Evolutionary conservation across 2,329 filamentous ascomycete species (phyloP).

Genomic region (Hypoxylon sp.): DNA sequence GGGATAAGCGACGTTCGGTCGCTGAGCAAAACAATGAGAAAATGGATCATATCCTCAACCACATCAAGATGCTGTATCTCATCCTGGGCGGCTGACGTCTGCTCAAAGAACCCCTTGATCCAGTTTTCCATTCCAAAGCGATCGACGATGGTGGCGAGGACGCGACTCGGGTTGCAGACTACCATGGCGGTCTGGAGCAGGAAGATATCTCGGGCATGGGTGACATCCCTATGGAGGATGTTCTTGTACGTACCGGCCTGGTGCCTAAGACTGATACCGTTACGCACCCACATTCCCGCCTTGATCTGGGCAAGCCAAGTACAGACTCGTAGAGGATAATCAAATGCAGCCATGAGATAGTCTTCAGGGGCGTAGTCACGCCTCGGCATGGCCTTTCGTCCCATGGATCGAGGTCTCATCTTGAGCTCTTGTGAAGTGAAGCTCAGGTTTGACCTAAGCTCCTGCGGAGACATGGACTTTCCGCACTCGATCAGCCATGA

Average conservation of each 20-base stretch:
- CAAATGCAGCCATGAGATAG: conserved; percentile 85
- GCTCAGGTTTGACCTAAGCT: conserved; percentile 73
- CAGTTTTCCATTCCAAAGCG: conserved; percentile 88
- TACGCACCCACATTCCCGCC: conserved; percentile 97
- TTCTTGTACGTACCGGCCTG: conserved; percentile 94
- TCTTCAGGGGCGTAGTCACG: conserved; percentile 74
- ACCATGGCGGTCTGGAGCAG: conserved; percentile 91
- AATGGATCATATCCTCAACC: conserved; percentile 93
- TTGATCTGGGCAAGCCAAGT: conserved; percentile 99
- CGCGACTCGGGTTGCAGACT: conserved; percentile 81
- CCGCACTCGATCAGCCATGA: conserved; percentile 96
- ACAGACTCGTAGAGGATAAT: conserved; percentile 91
- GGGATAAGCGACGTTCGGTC: conserved; percentile 84
- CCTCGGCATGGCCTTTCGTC: conserved; percentile 63
- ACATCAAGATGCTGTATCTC: conserved; percentile 90
- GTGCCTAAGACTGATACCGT: conserved; percentile 93
- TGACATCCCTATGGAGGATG: conserved; percentile 87
- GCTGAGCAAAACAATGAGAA: conserved; percentile 89
- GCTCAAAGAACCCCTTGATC: conserved; percentile 83
- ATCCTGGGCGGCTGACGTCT: conserved; percentile 78
- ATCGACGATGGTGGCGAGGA: conserved; percentile 89
- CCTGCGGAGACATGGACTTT: conserved; percentile 73
- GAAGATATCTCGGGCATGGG: conserved; percentile 94
- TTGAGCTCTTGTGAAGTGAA: conserved; percentile 77
- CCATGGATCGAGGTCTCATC: conserved; percentile 69